Base-by-base conservation (phyloP, 2,329 filamentous ascomycete genomes). In the Diplodia mutila region DNA sequence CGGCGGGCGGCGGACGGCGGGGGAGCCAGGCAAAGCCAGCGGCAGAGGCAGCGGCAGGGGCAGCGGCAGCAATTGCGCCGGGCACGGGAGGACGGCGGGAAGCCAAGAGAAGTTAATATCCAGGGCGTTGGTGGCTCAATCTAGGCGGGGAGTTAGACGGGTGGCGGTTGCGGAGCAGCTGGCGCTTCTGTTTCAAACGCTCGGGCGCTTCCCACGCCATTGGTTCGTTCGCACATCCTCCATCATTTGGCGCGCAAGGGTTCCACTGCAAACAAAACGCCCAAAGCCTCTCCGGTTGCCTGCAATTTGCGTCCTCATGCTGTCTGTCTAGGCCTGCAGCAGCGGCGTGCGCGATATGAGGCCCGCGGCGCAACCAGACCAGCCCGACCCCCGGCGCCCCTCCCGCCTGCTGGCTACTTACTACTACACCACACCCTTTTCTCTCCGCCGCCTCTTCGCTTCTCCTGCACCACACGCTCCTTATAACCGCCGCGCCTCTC, bases 181-280 rank as follows among this genome's bases (percentile, higher is more conserved):
- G 48, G 61, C 21, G 21, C 42, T 52, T 21, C 29, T 51, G 59
- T 63, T 63, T 63, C 59, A 63, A 18, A 23, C 34, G 27, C 42
- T 16, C 42, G 11, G 59, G 59, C 59, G 59, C 42, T 63, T 63
- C 42, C 9, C 27, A 21, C 14, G 27, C 46, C 59, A 63, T 63
- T 63, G 59, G 59, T 29, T n/a, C 27, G 42, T 9, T 2, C n/a
- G 14, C 27, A 63, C 27, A 51, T 63, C 46, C 46, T 51, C 59
- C 59, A 63, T 63, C 59, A 63, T 66, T 37, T 66, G 64, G 64
- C 64, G 64, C 64, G 64, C 64, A 66, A 59, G 64, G 64, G 64
- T 46, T 66, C 53, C 52, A 57, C 52, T 57, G 37, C 52, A 59
- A 55, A 55, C 54, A 55, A 66, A 52, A 55, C 53, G 52, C 64